A percentile compares a stretch with the other conserved stretches of the same genome.
Conservation (phyloP, 495 filamentous ascomycete species). For the Penicillium salamii region DNA sequence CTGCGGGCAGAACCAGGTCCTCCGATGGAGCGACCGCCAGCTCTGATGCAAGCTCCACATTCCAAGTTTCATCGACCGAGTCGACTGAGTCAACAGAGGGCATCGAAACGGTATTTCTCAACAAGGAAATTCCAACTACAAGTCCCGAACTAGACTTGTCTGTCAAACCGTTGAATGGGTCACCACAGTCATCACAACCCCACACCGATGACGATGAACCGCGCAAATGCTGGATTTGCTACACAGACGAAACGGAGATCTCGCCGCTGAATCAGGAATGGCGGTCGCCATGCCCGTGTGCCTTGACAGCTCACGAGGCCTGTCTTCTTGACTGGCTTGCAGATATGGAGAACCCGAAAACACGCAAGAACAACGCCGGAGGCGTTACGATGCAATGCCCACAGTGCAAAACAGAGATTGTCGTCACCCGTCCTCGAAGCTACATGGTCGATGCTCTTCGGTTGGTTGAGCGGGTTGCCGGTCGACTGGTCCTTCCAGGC, state of each 20-base stretch:
- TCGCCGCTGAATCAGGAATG: slow-evolving; percentile 64
- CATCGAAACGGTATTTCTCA: slow-evolving; percentile 51
- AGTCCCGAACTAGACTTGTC: slow-evolving; percentile 7
- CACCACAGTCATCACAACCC: slow-evolving; percentile 12
- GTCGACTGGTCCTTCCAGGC: slow-evolving; percentile 55
- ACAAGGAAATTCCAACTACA: slow-evolving; percentile 29
- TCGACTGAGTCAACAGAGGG: slow-evolving; percentile 28
- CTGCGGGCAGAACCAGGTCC: slow-evolving; percentile 28
- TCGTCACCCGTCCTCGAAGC: slow-evolving; percentile 68
- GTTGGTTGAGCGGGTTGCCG: slow-evolving; percentile 51
- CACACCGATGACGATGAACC: slow-evolving; percentile 39
- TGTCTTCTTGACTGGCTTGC: slow-evolving; percentile 91
- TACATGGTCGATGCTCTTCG: slow-evolving; percentile 59
- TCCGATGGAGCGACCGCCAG: slow-evolving; percentile 28
- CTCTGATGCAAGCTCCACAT: slow-evolving; percentile 12
- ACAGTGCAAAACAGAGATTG: slow-evolving; percentile 81
- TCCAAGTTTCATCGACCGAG: slow-evolving; percentile 13
- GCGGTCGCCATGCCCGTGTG: slow-evolving; percentile 86
- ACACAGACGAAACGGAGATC: slow-evolving; percentile 78
- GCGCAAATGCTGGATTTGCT: slow-evolving; percentile 91
- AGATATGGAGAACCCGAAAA: slow-evolving; percentile 65
- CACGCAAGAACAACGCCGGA: slow-evolving; percentile 46
- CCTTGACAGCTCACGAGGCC: slow-evolving; percentile 82
- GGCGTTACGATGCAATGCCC: slow-evolving; percentile 70
- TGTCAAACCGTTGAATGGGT: slow-evolving; percentile 16